Base-by-base conservation (phyloP, 352 stramenopile species). In the Phytopythium oedochilum region DNA sequence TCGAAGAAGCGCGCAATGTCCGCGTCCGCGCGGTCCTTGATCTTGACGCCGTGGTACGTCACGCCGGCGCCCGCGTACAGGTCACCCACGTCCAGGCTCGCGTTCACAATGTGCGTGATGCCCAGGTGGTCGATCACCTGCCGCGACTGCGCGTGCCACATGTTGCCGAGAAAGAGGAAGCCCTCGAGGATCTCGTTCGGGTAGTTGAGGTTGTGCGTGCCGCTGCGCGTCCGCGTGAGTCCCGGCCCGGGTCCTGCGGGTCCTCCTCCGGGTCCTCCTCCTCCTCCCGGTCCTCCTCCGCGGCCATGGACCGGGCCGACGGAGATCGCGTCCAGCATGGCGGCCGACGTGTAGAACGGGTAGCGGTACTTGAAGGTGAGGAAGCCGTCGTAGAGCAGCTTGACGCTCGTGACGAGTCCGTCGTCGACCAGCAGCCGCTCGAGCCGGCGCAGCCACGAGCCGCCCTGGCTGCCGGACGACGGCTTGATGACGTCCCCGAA, bases 141-240 rank as follows among this genome's bases (percentile, higher is more conserved):
- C 60, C 78, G 77, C 29, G 69, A 86, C 64, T 94, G 81, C 20
- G 83, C 84, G 62, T 94, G 84, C 84, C 84, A 94, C 82, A 94
- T 92, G 64, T 94, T 94, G 40, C 84, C 84, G 22, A 94, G 67
- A 56, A 90, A 94, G 9, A 94, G 59, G 63, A 94, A 94, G 2
- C 82, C 82, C 47, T 94, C 84, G 32, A 94, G 65, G 50, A 94
- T 89, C 58, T 94, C 84, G 53, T 94, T 94, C 42, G 84, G 84
- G 71, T 94, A 94, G 64, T 91, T 92, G 20, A 94, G 55, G 67
- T 89, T 89, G 72, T 94, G 84, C 6, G 77, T 92, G 22, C 84
- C 84, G 58, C 84, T 94, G 53, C 83, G 82, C 28, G 84, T 94
- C 46, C 84, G 82, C 47, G 69, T 83, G 29, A 91, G 40, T 12